Percentiles rank a stretch among this genome's conserved stretches.
Conservation (phyloP, 2,329 filamentous ascomycete species). For the Colletotrichum chlorophyti region DNA sequence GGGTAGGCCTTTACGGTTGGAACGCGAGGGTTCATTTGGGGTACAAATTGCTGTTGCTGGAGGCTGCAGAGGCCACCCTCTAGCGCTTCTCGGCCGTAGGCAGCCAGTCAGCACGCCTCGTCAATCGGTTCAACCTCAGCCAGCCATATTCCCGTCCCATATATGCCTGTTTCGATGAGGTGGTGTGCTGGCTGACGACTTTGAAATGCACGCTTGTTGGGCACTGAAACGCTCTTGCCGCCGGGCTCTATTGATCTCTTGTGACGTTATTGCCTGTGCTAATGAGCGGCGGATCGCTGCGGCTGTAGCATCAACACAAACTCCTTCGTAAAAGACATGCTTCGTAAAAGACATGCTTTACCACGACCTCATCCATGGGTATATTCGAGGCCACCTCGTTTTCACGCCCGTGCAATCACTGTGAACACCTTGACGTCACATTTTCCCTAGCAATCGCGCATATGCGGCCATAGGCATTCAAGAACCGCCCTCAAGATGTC, state of each 20-base stretch:
- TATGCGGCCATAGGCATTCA: background rate
- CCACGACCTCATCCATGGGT: background rate
- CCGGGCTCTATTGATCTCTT: slow-evolving; percentile 44
- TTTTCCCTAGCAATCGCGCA: background rate
- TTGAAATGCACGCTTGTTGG: slow-evolving; percentile 50
- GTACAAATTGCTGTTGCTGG: background rate
- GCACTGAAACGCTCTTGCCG: slow-evolving; percentile 54
- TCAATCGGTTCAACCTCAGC: slow-evolving; percentile 23
- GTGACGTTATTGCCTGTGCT: background rate
- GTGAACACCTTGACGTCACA: background rate
- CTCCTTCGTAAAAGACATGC: no score
- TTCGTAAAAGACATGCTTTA: no score
- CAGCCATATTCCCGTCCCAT: no score
- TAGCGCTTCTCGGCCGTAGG: slow-evolving; percentile 30
- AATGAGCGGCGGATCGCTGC: slow-evolving; percentile 55
- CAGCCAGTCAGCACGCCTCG: slow-evolving; percentile 27
- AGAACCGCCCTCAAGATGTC: no score
- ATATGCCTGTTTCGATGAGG: no score
- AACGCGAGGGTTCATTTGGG: no score
- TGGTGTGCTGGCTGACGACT: slow-evolving; percentile 43
- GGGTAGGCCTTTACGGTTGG: no score
- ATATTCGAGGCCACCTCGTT: background rate
- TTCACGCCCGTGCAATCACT: background rate
- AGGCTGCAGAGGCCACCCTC: background rate
- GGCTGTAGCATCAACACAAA: slow-evolving; percentile 10